Evolutionary conservation across 306 rosid genomes (phyloP).

Genomic region (Biancaea sappan): DNA sequence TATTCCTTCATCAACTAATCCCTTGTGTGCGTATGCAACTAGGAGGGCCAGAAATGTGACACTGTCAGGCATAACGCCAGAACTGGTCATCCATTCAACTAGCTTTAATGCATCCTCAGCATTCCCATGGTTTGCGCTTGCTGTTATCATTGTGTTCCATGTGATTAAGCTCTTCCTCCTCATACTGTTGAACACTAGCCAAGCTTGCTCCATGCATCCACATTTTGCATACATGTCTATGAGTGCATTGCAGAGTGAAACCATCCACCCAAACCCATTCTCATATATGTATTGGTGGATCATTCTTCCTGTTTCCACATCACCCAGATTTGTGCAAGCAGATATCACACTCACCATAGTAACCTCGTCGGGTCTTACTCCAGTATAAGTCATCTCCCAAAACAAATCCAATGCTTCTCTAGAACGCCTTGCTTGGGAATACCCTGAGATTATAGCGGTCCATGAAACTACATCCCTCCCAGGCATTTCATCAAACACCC

Average conservation of each 20-base stretch:
- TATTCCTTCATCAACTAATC: slow-evolving; percentile 56
- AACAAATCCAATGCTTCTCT: slow-evolving; percentile 59
- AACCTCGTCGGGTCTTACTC: slow-evolving; percentile 58
- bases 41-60: slow-evolving; percentile 53
- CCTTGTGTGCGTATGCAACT: slow-evolving; percentile 61
- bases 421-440: slow-evolving; percentile 42
- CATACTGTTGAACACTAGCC: slow-evolving; percentile 53
- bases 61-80: slow-evolving; percentile 50
- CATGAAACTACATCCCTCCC: slow-evolving; percentile 66
- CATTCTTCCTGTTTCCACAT: slow-evolving; percentile 48
- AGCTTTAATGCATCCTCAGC: slow-evolving; percentile 48
- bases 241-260: slow-evolving; percentile 57
- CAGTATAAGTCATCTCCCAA: slow-evolving; percentile 48
- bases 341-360: slow-evolving; percentile 65
- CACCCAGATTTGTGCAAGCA: slow-evolving; percentile 53
- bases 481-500: slow-evolving; percentile 64
- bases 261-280: slow-evolving; percentile 62
- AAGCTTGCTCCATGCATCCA: slow-evolving; percentile 58
- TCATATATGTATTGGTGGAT: slow-evolving; percentile 51
- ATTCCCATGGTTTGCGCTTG: slow-evolving; percentile 58
- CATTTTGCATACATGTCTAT: slow-evolving; percentile 66
- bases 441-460: slow-evolving; percentile 62
- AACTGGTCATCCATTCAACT: slow-evolving; percentile 44
- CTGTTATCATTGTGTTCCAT: slow-evolving; percentile 62
- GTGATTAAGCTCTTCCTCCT: slow-evolving; percentile 54